Conservation (phyloP, 2,329 filamentous ascomycete genomes). For the Diaporthe sp. region DNA sequence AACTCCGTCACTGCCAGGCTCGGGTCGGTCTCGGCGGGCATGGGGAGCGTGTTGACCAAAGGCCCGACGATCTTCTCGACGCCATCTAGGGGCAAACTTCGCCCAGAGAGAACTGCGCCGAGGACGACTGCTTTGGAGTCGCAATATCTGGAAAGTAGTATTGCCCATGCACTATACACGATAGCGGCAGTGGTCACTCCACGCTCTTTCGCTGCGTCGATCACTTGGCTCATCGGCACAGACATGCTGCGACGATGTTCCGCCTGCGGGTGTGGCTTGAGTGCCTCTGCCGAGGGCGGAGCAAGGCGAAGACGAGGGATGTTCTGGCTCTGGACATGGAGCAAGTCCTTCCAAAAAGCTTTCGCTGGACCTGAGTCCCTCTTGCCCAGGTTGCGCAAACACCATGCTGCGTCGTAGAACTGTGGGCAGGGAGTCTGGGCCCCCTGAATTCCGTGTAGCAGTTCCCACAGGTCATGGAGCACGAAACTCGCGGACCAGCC, state of each 20-base stretch:
- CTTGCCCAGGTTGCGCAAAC: not conserved
- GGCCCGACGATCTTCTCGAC: conserved; percentile 5
- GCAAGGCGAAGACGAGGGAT: not conserved
- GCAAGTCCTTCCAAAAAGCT: conserved; percentile 5
- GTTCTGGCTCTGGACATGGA: not conserved
- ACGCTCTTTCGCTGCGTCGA: not conserved
- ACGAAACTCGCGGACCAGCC: conserved; percentile 14
- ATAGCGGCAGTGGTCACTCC: conserved; percentile 6
- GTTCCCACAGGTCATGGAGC: not conserved
- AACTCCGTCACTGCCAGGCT: not conserved
- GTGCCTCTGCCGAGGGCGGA: not conserved
- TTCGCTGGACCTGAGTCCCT: not conserved
- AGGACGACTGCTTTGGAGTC: conserved; percentile 2
- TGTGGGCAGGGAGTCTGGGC: not conserved
- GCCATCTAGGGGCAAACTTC: not conserved
- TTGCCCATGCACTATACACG: not conserved
- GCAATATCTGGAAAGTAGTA: not conserved
- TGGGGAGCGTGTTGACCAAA: conserved; percentile 15
- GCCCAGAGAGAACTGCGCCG: conserved; percentile 1
- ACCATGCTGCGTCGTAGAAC: not conserved
- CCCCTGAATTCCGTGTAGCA: not conserved
- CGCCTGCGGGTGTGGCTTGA: not conserved
- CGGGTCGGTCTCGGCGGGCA: not conserved
- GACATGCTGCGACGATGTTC: not conserved
- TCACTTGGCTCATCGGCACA: not conserved